phyloP scores from a whole-genome alignment of 2,329 filamentous ascomycete genomes.

The Aspergillus transmontanensis region DNA sequence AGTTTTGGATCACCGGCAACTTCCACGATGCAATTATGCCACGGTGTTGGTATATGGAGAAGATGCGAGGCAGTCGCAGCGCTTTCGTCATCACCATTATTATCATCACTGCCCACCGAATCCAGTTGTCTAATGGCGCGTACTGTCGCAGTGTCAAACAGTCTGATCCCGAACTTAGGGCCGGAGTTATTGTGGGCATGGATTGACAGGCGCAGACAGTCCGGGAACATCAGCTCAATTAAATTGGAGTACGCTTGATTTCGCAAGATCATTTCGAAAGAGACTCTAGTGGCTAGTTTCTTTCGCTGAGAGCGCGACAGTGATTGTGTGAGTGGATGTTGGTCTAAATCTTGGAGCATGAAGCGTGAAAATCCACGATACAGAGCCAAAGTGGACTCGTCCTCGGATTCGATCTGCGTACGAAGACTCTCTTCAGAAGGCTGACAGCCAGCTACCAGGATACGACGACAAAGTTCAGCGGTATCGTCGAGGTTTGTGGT shows the following conservation, averaged over 20 bases:
- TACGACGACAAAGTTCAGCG: background rate
- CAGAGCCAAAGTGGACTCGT: conserved; percentile 31
- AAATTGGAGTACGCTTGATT: conserved; percentile 54
- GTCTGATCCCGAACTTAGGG: conserved; percentile 47
- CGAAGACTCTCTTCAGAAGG: conserved; percentile 21
- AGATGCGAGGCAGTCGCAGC: conserved; percentile 17
- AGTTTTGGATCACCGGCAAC: background rate
- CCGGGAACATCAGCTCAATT: conserved; percentile 49
- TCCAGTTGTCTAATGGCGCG: conserved; percentile 28
- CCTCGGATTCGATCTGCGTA: conserved; percentile 30
- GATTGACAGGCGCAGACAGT: conserved; percentile 52
- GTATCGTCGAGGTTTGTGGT: background rate
- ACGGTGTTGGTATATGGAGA: conserved; percentile 45
- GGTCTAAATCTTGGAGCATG: conserved; percentile 39
- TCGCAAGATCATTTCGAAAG: conserved; percentile 42
- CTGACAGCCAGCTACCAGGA: background rate
- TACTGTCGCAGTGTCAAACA: conserved; percentile 34
- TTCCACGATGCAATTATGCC: conserved; percentile 44
- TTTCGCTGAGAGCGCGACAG: conserved; percentile 36
- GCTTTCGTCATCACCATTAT: background rate
- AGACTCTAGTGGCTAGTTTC: conserved; percentile 36
- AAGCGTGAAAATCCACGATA: conserved; percentile 42
- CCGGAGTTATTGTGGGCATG: conserved; percentile 38
- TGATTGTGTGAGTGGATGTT: conserved; percentile 19
- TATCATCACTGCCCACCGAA: background rate